Conservation (phyloP, 805 yeast genomes). For the Candida tammaniensis region DNA sequence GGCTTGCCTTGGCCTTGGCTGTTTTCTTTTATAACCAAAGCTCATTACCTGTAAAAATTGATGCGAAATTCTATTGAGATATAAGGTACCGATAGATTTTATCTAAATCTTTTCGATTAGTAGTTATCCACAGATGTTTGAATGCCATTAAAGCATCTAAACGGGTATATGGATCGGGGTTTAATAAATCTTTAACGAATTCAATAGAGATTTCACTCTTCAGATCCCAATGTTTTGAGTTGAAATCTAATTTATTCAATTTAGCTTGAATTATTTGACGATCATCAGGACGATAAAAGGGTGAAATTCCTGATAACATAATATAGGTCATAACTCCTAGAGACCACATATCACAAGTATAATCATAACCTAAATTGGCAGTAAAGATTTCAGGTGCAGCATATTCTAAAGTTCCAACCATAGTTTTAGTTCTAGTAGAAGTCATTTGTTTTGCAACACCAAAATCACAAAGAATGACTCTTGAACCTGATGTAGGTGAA, state of each 20-base stretch:
- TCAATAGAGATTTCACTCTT: conserved; percentile 40
- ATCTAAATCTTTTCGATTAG: conserved; percentile 32
- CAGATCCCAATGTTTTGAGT: too few species aligned
- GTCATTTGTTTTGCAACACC: conserved; percentile 43
- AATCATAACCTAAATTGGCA: conserved; percentile 41
- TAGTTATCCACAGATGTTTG: conserved; percentile 47
- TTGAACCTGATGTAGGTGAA: conserved; percentile 50
- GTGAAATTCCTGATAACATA: conserved; percentile 61
- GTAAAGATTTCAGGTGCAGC: conserved; percentile 65
- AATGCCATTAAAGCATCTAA: conserved; percentile 41
- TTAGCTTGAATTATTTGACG: conserved; percentile 17
- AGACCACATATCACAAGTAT: conserved; percentile 69
- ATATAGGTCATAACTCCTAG: conserved; percentile 60
- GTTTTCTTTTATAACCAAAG: too few species aligned
- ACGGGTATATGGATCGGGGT: neutral
- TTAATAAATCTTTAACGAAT: conserved; percentile 19
- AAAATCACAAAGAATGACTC: conserved; percentile 64
- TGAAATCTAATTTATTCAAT: conserved; percentile 44
- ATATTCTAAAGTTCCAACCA: conserved; percentile 67
- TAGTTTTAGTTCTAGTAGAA: conserved; percentile 43
- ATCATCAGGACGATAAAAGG: conserved; percentile 51
- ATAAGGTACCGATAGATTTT: conserved; percentile 31
- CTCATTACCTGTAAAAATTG: too few species aligned
- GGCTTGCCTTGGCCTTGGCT: too few species aligned
- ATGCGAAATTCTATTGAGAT: too few species aligned